Percentiles rank a stretch among this genome's conserved stretches.
phyloP scores from a whole-genome alignment of 306 rosid genomes.

The Dryas alaskensis region DNA sequence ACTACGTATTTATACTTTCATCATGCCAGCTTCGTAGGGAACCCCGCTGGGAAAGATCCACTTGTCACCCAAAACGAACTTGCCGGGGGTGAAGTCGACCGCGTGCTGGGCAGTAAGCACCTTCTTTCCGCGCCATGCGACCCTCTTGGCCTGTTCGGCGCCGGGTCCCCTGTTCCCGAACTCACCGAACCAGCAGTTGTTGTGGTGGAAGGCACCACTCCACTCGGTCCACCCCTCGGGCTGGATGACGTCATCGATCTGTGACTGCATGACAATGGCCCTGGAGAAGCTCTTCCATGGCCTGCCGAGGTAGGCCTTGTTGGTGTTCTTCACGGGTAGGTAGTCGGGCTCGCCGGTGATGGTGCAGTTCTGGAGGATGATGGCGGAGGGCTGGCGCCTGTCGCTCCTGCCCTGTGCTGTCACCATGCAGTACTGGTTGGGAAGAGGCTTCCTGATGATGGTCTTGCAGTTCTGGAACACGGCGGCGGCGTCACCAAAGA shows the following conservation, averaged over 20 bases:
- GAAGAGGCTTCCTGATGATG: conserved; percentile 39
- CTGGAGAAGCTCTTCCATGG: conserved; percentile 64
- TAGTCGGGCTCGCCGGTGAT: conserved; percentile 40
- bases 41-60: conserved; percentile 58
- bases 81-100: conserved; percentile 28
- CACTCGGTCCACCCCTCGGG: conserved; percentile 61
- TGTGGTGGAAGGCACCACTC: conserved; percentile 24
- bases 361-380: conserved; percentile 53
- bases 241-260: conserved; percentile 37
- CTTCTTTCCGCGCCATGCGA: conserved; percentile 53
- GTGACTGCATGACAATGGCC: conserved; percentile 53
- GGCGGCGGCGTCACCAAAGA: conserved; percentile 42
- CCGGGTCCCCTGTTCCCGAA: conserved; percentile 49
- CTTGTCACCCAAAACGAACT: conserved; percentile 33
- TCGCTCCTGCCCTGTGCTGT: conserved; percentile 59
- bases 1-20: neutral
- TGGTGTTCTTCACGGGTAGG: neutral
- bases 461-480: conserved; percentile 62
- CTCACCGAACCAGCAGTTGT: conserved; percentile 51
- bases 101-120: conserved; percentile 21
- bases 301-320: conserved; percentile 53
- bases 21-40: conserved; percentile 36
- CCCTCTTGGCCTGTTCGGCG: conserved; percentile 30
- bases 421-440: conserved; percentile 43
- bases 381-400: conserved; percentile 22